phyloP scores from a whole-genome alignment of 164 flowering plant species.

The Nymphaea colorata region DNA sequence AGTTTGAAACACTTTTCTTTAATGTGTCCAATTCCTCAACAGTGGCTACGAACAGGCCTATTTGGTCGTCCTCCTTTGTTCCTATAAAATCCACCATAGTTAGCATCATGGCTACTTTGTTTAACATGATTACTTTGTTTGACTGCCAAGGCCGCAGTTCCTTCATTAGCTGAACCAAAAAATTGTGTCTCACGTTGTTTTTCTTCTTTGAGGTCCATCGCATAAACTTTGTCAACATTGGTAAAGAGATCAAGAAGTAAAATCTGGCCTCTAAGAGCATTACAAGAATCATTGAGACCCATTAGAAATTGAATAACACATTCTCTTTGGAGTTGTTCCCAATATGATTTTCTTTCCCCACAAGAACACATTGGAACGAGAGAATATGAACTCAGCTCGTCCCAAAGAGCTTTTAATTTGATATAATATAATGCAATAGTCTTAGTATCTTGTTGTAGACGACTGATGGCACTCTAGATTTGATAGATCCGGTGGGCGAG shows the following conservation, averaged over 20 bases:
- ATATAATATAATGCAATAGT: not conserved
- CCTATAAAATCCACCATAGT: too few relatives aligned
- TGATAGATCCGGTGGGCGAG: not conserved
- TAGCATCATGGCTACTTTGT: too few relatives aligned
- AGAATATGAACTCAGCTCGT: not conserved
- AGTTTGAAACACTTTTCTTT: too few relatives aligned
- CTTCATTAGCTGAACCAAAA: not conserved
- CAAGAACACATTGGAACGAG: not conserved
- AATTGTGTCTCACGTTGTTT: not conserved
- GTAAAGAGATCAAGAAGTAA: not conserved
- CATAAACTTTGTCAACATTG: not conserved
- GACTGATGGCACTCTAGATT: not conserved
- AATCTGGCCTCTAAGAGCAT: not conserved
- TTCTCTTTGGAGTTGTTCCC: not conserved
- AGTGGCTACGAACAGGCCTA: not conserved
- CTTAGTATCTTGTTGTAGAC: not conserved
- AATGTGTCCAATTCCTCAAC: too few relatives aligned
- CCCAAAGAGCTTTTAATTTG: not conserved
- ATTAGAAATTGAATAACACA: not conserved
- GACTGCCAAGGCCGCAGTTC: too few relatives aligned
- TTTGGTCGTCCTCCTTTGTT: too few relatives aligned
- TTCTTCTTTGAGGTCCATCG: not conserved
- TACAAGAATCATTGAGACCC: not conserved
- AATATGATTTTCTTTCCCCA: not conserved
- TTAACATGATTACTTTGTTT: too few relatives aligned